A percentile compares a stretch with the other conserved stretches of the same genome.
phyloP scores from a whole-genome alignment of 306 rosid genomes.

The Acacia crassicarpa region DNA sequence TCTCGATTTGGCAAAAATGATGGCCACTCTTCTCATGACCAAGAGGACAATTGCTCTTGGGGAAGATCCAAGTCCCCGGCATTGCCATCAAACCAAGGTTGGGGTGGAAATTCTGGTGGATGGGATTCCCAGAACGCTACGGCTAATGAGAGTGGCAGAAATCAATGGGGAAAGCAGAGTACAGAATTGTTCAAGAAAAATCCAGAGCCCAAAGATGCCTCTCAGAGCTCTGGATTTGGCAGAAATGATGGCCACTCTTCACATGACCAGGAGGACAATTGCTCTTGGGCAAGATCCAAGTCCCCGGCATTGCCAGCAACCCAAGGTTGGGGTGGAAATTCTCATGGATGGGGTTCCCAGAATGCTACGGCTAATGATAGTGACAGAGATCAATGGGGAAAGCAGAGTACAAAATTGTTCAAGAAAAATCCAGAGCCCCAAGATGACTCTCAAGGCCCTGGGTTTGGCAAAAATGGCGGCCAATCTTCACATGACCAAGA shows the following conservation, averaged over 20 bases:
- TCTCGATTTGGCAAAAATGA: neutral
- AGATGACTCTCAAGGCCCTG: slow-evolving; percentile 16
- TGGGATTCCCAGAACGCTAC: slow-evolving; percentile 59
- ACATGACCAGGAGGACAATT: neutral
- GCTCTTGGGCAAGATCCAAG: neutral
- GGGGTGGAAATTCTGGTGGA: slow-evolving; percentile 30
- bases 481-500: slow-evolving; percentile 7
- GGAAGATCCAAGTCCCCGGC: neutral
- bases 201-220: slow-evolving; percentile 10
- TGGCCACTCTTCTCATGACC: neutral
- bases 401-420: slow-evolving; percentile 46
- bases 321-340: neutral
- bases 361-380: slow-evolving; percentile 40
- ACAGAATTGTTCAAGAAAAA: slow-evolving; percentile 43
- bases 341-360: slow-evolving; percentile 64
- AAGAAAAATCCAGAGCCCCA: slow-evolving; percentile 41
- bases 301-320: neutral
- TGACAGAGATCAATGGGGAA: slow-evolving; percentile 59
- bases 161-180: slow-evolving; percentile 57
- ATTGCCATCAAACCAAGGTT: neutral
- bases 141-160: slow-evolving; percentile 45
- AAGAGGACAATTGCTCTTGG: neutral
- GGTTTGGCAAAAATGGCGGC: slow-evolving; percentile 1
- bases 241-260: slow-evolving; percentile 18
- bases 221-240: slow-evolving; percentile 3